Evolutionary conservation across 257 asterid species (phyloP).

Genomic region (Petrea volubilis): DNA sequence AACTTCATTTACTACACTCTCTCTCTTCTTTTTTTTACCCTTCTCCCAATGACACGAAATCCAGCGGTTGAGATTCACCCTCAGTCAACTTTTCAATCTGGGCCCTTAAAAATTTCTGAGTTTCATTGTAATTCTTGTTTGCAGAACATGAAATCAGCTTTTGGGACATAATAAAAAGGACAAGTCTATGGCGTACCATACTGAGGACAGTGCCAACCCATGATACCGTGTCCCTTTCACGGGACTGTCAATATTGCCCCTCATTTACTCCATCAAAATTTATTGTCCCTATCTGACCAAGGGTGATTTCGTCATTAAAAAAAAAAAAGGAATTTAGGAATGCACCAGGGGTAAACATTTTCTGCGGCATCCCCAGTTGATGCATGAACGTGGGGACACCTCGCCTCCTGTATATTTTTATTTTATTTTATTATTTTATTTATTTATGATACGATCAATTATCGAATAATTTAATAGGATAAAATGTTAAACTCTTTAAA

Average conservation of each 20-base stretch:
- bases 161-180: constrained; percentile 66
- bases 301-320: constrained; percentile 36
- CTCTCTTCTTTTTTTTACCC: too few relatives aligned
- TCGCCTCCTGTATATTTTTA: background rate
- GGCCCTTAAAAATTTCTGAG: too few relatives aligned
- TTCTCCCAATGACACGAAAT: too few relatives aligned
- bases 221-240: constrained; percentile 57
- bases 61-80: too few relatives aligned
- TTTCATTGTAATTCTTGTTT: too few relatives aligned
- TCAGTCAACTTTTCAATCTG: too few relatives aligned
- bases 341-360: background rate
- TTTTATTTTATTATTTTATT: background rate
- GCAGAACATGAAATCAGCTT: constrained; percentile 52
- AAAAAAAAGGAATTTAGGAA: background rate
- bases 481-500: too few relatives aligned
- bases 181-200: constrained; percentile 58
- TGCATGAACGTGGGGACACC: constrained; percentile 25
- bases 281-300: constrained; percentile 1
- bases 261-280: constrained; percentile 19
- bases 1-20: too few relatives aligned
- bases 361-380: constrained; percentile 7
- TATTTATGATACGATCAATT: too few relatives aligned
- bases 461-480: too few relatives aligned
- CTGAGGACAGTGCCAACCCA: constrained; percentile 63
- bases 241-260: constrained; percentile 41